Evolutionary conservation across 768 basidiomycete species (phyloP).

Genomic region (Tricholoma sp.): DNA sequence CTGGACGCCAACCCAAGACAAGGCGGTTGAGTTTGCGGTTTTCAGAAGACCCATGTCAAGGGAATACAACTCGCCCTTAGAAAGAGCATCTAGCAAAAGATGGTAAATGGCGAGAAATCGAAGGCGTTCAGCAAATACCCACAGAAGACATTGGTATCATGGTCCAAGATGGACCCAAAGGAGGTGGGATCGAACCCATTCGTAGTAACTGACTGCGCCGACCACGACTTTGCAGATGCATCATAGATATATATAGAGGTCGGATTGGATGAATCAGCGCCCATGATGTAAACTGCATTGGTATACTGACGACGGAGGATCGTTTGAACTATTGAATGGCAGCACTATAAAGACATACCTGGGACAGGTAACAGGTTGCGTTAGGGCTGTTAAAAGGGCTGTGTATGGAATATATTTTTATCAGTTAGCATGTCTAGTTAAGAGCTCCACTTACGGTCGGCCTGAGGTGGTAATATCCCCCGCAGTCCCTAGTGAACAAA

Average conservation of each 20-base stretch:
- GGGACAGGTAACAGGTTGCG: slow-evolving; percentile 69
- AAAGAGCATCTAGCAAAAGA: slow-evolving; percentile 54
- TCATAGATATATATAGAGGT: slow-evolving; percentile 78
- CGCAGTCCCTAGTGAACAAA: slow-evolving; percentile 37
- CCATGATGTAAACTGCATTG: slow-evolving; percentile 83
- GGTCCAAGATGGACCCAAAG: slow-evolving; percentile 77
- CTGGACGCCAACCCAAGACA: slow-evolving; percentile 63
- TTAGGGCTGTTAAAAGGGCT: slow-evolving; percentile 63
- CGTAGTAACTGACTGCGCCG: slow-evolving; percentile 56
- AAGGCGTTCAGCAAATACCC: slow-evolving; percentile 16
- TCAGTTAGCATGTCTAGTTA: slow-evolving; percentile 3
- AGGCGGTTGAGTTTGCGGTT: slow-evolving; percentile 48
- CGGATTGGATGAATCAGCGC: slow-evolving; percentile 67
- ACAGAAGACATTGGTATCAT: slow-evolving; percentile 93
- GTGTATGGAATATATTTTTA: background rate
- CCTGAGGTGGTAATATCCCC: slow-evolving; percentile 69
- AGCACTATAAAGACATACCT: slow-evolving; percentile 32
- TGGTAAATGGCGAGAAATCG: background rate
- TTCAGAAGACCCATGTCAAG: slow-evolving; percentile 68
- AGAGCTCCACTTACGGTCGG: slow-evolving; percentile 56
- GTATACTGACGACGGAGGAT: slow-evolving; percentile 45
- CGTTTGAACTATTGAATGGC: background rate
- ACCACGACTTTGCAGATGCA: slow-evolving; percentile 68
- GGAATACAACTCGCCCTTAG: slow-evolving; percentile 56
- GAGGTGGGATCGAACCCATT: slow-evolving; percentile 57